Evolutionary conservation across 495 filamentous ascomycete species (phyloP).

Genomic region (Penicillium paradoxum): DNA sequence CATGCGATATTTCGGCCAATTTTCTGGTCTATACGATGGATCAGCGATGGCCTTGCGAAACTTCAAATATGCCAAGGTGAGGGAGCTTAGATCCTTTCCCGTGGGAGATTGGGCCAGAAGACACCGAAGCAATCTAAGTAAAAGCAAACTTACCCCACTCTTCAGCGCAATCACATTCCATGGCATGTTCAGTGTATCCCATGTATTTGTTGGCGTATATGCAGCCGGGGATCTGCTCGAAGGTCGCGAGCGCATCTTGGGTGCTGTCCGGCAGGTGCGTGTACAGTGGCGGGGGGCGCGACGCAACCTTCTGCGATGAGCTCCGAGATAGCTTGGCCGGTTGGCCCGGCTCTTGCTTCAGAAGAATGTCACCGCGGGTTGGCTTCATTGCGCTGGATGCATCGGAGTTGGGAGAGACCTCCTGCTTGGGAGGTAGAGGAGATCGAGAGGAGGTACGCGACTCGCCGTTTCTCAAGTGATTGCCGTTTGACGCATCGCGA

Average conservation of each 20-base stretch:
- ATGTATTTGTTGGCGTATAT: conserved; percentile 85
- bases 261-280: conserved; percentile 68
- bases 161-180: conserved; percentile 93
- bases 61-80: neutral
- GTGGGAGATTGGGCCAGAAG: neutral
- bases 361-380: conserved; percentile 46
- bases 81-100: neutral
- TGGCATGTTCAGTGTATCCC: conserved; percentile 83
- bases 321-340: conserved; percentile 70
- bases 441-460: conserved; percentile 10
- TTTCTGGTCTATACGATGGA: conserved; percentile 50
- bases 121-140: neutral
- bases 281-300: conserved; percentile 60
- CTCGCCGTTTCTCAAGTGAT: conserved; percentile 12
- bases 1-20: conserved; percentile 72
- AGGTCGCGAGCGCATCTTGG: conserved; percentile 66
- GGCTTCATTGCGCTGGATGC: conserved; percentile 22
- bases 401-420: conserved; percentile 4
- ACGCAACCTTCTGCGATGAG: conserved; percentile 62
- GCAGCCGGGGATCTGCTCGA: conserved; percentile 75
- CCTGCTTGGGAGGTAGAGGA: conserved; percentile 10
- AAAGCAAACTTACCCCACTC: conserved; percentile 85
- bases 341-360: conserved; percentile 64
- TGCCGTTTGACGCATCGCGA: conserved; percentile 6
- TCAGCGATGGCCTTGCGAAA: conserved; percentile 3